Evolutionary conservation across 2,329 filamentous ascomycete species (phyloP).

Genomic region (Xylariaceae sp.): DNA sequence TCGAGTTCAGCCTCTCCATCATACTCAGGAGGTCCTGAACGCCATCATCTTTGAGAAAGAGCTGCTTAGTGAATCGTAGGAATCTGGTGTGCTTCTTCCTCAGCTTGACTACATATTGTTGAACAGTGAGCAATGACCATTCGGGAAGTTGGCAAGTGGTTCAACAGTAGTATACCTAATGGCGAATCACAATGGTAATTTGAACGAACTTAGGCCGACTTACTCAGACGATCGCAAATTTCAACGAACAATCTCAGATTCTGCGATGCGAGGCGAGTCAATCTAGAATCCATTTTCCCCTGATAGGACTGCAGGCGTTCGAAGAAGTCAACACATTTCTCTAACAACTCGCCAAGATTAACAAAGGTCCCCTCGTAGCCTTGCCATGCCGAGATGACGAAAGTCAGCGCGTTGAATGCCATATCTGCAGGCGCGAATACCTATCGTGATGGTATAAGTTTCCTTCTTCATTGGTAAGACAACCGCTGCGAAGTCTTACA

Average conservation of each 20-base stretch:
- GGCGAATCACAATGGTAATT: too few relatives aligned
- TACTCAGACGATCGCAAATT: conserved; percentile 29
- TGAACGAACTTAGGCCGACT: not conserved
- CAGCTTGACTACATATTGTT: conserved; percentile 19
- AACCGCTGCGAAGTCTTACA: conserved; percentile 6
- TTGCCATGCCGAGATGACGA: conserved; percentile 34
- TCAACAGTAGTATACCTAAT: not conserved
- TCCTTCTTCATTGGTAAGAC: not conserved
- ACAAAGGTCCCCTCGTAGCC: conserved; percentile 34
- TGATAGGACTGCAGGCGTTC: conserved; percentile 32
- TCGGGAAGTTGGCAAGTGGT: not conserved
- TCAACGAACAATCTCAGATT: conserved; percentile 35
- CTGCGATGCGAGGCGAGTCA: conserved; percentile 31
- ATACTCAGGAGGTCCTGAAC: conserved; percentile 29
- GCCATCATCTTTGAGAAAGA: conserved; percentile 34
- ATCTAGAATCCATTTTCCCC: conserved; percentile 29
- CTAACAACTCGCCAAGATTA: conserved; percentile 29
- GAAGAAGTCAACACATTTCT: conserved; percentile 33
- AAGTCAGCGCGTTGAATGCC: conserved; percentile 35
- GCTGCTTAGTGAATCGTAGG: conserved; percentile 29
- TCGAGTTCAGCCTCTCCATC: conserved; percentile 32
- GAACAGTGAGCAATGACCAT: not conserved
- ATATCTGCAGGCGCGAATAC: conserved; percentile 33
- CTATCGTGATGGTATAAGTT: conserved; percentile 15
- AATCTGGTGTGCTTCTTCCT: conserved; percentile 28